Percentiles rank a stretch among this genome's conserved stretches.
Evolutionary conservation across 805 yeast species (phyloP).

Genomic region (Hanseniaspora valbyensis): DNA sequence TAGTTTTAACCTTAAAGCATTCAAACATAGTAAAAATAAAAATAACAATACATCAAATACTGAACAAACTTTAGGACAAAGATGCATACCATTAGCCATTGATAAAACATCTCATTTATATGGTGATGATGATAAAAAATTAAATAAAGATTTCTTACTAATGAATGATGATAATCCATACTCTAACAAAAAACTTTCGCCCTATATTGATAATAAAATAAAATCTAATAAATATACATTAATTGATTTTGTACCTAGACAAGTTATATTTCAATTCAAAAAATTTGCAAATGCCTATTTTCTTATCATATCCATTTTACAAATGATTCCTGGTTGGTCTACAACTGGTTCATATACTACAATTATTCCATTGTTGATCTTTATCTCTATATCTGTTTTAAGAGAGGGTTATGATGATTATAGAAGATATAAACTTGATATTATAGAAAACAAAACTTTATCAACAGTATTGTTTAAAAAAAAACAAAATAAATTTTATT

Average conservation of each 20-base stretch:
- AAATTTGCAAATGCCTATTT: conserved; percentile 88
- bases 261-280: conserved; percentile 80
- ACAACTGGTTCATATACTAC: conserved; percentile 95
- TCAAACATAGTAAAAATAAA: background rate
- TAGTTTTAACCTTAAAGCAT: no score
- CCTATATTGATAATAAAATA: conserved; percentile 57
- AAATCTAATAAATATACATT: conserved; percentile 80
- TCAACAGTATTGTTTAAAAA: conserved; percentile 32
- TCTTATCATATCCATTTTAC: conserved; percentile 78
- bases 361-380: conserved; percentile 74
- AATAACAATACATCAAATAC: conserved; percentile 1
- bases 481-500: conserved; percentile 1
- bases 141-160: background rate
- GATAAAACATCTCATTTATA: background rate
- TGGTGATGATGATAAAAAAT: background rate
- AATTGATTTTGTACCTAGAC: conserved; percentile 76
- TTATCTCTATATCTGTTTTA: conserved; percentile 77
- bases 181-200: conserved; percentile 19
- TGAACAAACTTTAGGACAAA: background rate
- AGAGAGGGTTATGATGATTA: conserved; percentile 93
- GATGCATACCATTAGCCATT: background rate
- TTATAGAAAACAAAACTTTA: conserved; percentile 60
- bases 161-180: background rate
- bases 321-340: conserved; percentile 94
- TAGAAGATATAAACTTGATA: conserved; percentile 75